Evolutionary conservation across 1,139 yeast species (phyloP), one percentile per base, ranked within the genome.

Genomic region (Groenewaldozyma auringiensis): DNA sequence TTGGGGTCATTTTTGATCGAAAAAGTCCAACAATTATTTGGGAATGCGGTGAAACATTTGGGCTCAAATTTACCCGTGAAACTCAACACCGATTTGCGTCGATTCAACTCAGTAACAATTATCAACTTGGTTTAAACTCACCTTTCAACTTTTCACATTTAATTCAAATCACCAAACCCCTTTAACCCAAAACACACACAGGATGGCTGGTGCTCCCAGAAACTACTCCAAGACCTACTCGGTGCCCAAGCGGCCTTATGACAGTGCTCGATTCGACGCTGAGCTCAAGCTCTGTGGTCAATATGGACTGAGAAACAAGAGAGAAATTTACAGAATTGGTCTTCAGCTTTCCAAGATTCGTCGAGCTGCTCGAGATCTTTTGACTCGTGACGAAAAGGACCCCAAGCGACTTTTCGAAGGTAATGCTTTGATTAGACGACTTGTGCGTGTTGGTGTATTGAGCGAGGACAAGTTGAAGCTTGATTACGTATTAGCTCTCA

Each of bases 401-500:
- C 96, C 96, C 81, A 92, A 88, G 86, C 89, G 99, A 81, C 84
- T 92, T 70, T 92, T 92, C 81, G 98, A 92, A 79, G 99, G 99
- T 85, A 92, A 92, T 71, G 99, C 99, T 70, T 87, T 92, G 74
- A 92, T 88, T 74, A 69, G 72, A 82, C 87, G 96, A 80, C 83
- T 88, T 70, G 96, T 88, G 55, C 88, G 96, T 79, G 81, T 88
- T 63, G 99, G 99, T 86, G 96, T 92, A 70, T 83, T 92, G 73
- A 78, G 95, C 62, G 99, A 92, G 79, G 98, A 94, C 82, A 88
- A 85, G 79, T 88, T 88, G 96, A 92, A 94, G 81, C 88, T 92
- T 76, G 99, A 92, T 92, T 94, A 94, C 77, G 99, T 92, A 67
- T 81, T 92, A 75, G 96, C 99, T 69, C 84, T 92, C 71, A 84